Base-by-base conservation (phyloP, 1,284 basidiomycete genomes). In the Apiotrichum veenhuisii region DNA sequence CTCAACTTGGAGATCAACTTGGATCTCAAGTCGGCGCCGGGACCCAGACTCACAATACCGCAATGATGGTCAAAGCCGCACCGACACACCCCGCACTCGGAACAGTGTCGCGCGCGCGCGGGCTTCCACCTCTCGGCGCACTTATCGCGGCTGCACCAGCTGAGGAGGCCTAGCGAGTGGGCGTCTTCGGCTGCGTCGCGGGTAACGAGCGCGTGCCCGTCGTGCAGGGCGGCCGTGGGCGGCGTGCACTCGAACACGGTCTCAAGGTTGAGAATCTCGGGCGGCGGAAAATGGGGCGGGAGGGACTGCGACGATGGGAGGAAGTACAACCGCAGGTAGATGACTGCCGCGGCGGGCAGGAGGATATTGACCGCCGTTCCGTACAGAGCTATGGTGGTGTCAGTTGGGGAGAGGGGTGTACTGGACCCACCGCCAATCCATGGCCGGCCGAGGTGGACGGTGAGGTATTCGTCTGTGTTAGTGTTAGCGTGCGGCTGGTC, bases 41-140 rank as follows among this genome's bases (percentile, higher is more conserved):
- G 37, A 22, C 3, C n/a, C n/a, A 38, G 18, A 63, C 71, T 52
- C 43, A 73, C 73, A 46, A 75, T 68, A 9, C 67, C 60, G 52
- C 73, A 75, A 58, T 75, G 73, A 53, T 75, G 73, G 58, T 75
- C 73, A 50, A 71, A 75, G 4, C 68, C 73, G 3, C 57, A 63
- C 26, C 75, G 63, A 59, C 75, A 77, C 18, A 61, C 56, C 9
- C 67, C 67, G 45, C 75, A 76, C 43, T 69, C 65, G 3, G 67
- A 68, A 50, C 75, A 76, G 55, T 75, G 74, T 14, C 73, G 64
- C 42, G 72, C 61, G 44, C 72, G 63, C 3, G 68, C 67, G 1
- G 73, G 73, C 44, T 74, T 73, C 70, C 71, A 74, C n/a, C 70
- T 33, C 2, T 67, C 52, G 8, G 15, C 26, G 27, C 58, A 59